A percentile compares a stretch with the other conserved stretches of the same genome.
Evolutionary conservation across 352 stramenopile genomes (phyloP).

Genomic region (Globisporangium spiculum): DNA sequence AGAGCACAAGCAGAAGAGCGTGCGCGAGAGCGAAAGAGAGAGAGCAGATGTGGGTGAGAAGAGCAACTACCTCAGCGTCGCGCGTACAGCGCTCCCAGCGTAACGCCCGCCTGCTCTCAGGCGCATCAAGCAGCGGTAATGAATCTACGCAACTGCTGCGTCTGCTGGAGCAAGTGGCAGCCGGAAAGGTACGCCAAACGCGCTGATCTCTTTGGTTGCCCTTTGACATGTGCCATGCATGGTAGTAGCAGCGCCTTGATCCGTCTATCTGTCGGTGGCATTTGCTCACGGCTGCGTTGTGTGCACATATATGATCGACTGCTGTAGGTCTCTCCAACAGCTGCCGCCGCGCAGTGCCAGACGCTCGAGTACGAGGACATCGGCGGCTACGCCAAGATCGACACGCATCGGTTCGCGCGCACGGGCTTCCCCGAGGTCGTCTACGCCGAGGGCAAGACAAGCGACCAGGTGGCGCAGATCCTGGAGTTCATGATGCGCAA

Average conservation of each 20-base stretch:
- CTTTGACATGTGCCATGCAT: too few relatives aligned
- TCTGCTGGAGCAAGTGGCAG: conserved; percentile 58
- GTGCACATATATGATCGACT: neutral
- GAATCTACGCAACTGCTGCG: conserved; percentile 12
- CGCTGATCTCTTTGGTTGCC: neutral
- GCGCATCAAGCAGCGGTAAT: neutral
- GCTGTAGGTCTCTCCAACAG: conserved; percentile 24
- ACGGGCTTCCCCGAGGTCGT: conserved; percentile 95
- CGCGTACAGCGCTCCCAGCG: neutral
- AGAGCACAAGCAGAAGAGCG: too few relatives aligned
- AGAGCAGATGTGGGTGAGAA: conserved; percentile 1
- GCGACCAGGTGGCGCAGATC: conserved; percentile 87
- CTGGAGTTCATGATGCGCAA: conserved; percentile 84
- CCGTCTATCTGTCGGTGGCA: too few relatives aligned
- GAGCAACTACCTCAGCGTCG: neutral
- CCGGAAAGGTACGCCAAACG: conserved; percentile 33
- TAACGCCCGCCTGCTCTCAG: neutral
- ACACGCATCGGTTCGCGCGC: conserved; percentile 83
- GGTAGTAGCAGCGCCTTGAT: too few relatives aligned
- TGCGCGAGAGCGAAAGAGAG: neutral
- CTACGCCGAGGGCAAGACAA: conserved; percentile 93
- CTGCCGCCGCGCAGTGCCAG: conserved; percentile 27
- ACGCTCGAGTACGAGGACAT: conserved; percentile 52
- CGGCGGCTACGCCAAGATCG: conserved; percentile 77
- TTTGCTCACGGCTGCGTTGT: neutral